Evolutionary conservation across 78 protist species (phyloP), one percentile per base, ranked within the genome.

Genomic region (Dictyostelium firmibasis): DNA sequence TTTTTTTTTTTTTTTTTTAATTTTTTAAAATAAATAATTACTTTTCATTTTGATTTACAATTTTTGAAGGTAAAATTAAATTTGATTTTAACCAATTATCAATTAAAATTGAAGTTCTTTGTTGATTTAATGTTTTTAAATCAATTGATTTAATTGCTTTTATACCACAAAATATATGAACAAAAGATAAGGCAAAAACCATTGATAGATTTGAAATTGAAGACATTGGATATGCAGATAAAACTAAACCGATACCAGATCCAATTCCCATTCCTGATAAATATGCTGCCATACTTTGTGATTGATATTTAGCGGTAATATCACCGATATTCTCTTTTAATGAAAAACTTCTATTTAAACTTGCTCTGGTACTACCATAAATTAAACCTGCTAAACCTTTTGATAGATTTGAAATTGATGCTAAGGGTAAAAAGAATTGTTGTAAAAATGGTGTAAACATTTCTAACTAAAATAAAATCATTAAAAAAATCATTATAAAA

Each of bases 261-360:
- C 94, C 94, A 47, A 89, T 78, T 1, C 62, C 94, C 94, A 89
- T 89, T 50, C 94, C 94, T 0, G 83, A 62, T 27, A 89, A 38
- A 89, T 89, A 89, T 2, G 94, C 75, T 7, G 94, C 69, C 94
- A 89, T 89, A 25, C 86, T 83, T 31, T 93, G 96, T 38, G 96
- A 86, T 70, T 93, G 96, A 36, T 85, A 81, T 38, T 93, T 93
- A 23, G 96, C 96, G 16, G 96, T 93, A 25, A 93, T 93, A 60
- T 93, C 96, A 78, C 96, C 96, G 35, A 93, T 35, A 35, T 93
- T 93, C 35, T 93, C 88, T 36, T 78, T 64, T 7, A 85, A 16
- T 75, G 96, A 86, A 86, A 93, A 93, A 20, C 81, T 70, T 53
- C 83, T 50, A 43, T 93, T 64, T 18, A 93, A 43, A 20, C 86